These are phyloP conservation scores for Salvia miltiorrhiza DNA, from an alignment of 257 asterid genomes.

Conservation along the genomic window DNA sequence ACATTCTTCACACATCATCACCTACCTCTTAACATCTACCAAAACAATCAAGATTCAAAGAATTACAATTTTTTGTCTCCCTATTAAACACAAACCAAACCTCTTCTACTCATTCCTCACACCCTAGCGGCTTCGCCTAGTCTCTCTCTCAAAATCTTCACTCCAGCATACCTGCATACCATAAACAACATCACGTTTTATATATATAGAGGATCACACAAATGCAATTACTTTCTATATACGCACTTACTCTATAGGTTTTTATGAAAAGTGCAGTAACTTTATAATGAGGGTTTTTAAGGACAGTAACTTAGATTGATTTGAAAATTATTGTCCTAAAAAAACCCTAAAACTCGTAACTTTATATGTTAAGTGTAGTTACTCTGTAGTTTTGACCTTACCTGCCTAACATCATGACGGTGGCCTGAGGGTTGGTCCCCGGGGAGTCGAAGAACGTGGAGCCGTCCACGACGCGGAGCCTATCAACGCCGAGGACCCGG, in stretches of 20 bases:
- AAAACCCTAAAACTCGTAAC: no score
- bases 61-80: conserved; percentile 25
- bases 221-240: no score
- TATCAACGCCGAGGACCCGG: conserved; percentile 59
- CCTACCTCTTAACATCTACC: conserved; percentile 26
- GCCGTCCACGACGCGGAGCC: conserved; percentile 86
- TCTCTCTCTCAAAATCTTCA: conserved; percentile 79
- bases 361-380: no score
- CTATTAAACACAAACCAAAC: conserved; percentile 9
- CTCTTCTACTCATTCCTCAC: conserved; percentile 30
- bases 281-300: no score
- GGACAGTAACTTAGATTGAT: no score
- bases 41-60: conserved; percentile 28
- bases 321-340: no score
- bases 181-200: neutral
- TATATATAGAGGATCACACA: no score
- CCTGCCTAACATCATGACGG: conserved; percentile 97
- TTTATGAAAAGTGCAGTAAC: no score
- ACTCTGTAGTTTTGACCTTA: no score
- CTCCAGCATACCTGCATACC: conserved; percentile 84
- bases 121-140: conserved; percentile 54
- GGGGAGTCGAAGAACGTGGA: conserved; percentile 75
- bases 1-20: conserved; percentile 23
- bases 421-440: conserved; percentile 98
- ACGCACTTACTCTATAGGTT: no score